A percentile compares a stretch with the other conserved stretches of the same genome.
phyloP scores from a whole-genome alignment of 78 protist genomes.

The Cavenderia fasciculata region DNA sequence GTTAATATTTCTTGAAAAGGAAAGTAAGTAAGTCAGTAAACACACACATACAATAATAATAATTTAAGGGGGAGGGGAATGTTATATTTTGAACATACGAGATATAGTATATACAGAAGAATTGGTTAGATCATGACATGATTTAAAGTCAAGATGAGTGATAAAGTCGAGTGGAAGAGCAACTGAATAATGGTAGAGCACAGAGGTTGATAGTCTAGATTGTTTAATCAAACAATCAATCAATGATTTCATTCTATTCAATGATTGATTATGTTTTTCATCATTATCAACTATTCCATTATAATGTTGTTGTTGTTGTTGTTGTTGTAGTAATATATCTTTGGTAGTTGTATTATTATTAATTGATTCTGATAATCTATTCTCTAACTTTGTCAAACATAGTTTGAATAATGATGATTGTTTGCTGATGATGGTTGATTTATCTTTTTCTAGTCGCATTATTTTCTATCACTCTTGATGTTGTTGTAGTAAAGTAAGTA shows the following conservation, averaged over 20 bases:
- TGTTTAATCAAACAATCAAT: neutral
- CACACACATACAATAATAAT: neutral
- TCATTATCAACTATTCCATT: neutral
- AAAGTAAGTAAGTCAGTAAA: neutral
- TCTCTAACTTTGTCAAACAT: no score
- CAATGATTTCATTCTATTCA: no score
- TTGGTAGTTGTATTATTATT: neutral
- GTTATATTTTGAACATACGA: neutral
- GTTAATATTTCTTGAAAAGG: conserved; percentile 61
- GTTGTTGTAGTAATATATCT: neutral
- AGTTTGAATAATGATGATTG: no score
- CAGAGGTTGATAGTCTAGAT: neutral
- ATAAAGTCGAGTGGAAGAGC: conserved; percentile 60
- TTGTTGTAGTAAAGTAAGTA: no score
- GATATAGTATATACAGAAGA: neutral
- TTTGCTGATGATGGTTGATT: no score
- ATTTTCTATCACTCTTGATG: no score
- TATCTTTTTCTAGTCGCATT: no score
- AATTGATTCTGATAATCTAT: no score
- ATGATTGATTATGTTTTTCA: no score
- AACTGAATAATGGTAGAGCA: conserved; percentile 16
- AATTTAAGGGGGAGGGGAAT: neutral
- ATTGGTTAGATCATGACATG: conserved; percentile 8
- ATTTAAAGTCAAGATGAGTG: conserved; percentile 38
- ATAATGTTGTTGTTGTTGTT: neutral